Evolutionary conservation across 129 eudicot genomes (phyloP).

Genomic region (Solidago caesia): DNA sequence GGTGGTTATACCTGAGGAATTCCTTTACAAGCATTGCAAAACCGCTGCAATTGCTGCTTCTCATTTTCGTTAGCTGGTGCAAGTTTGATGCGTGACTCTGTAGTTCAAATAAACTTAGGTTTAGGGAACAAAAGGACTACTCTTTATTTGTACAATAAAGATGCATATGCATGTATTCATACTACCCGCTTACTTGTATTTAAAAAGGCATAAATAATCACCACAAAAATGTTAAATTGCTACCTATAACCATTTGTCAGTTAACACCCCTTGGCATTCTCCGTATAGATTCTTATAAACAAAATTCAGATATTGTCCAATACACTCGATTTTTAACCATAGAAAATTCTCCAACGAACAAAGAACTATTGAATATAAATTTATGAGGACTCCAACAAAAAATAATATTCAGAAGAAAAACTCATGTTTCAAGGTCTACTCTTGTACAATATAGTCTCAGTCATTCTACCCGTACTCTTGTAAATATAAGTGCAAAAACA

Average conservation of each 20-base stretch:
- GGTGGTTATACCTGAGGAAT: conserved; percentile 78
- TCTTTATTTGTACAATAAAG: conserved; percentile 11
- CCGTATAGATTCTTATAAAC: neutral
- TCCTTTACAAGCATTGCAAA: conserved; percentile 96
- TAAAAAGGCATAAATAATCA: conserved; percentile 8
- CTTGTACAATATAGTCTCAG: conserved; percentile 7
- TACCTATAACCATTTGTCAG: neutral
- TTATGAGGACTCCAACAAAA: no score
- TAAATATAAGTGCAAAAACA: conserved; percentile 2
- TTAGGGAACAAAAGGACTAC: conserved; percentile 18
- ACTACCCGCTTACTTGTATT: neutral
- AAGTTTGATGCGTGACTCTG: conserved; percentile 83
- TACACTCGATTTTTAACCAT: no score
- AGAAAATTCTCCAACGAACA: no score
- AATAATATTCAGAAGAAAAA: neutral
- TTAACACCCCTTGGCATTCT: conserved; percentile 3
- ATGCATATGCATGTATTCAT: neutral
- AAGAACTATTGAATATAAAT: no score
- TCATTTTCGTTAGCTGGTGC: conserved; percentile 59
- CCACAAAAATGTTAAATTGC: neutral
- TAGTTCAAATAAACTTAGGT: conserved; percentile 22
- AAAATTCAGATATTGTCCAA: neutral
- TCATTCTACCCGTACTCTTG: neutral
- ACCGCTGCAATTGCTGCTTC: conserved; percentile 63
- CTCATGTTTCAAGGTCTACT: conserved; percentile 21